Evolutionary conservation across 2,329 filamentous ascomycete genomes (phyloP).

Genomic region (Metarhizium anisopliae): DNA sequence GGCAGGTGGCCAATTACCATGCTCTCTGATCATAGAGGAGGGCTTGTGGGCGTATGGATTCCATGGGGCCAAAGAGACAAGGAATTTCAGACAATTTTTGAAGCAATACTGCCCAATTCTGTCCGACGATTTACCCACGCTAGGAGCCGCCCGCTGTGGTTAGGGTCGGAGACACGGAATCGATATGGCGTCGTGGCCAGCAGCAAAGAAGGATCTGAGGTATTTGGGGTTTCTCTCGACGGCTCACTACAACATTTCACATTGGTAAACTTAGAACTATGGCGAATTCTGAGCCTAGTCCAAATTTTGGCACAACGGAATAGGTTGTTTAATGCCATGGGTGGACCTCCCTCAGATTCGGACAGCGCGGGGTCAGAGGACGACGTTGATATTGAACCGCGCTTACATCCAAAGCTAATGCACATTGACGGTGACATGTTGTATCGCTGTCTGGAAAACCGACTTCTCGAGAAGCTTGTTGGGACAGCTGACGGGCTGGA

Average conservation of each 20-base stretch:
- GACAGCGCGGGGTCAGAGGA: constrained; percentile 15
- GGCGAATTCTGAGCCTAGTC: constrained; percentile 62
- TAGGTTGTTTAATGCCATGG: constrained; percentile 33
- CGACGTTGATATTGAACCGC: constrained; percentile 24
- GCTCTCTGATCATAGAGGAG: constrained; percentile 37
- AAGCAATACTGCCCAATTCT: constrained; percentile 45
- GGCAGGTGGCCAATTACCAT: constrained; percentile 33
- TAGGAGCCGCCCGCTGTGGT: constrained; percentile 44
- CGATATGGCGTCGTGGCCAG: constrained; percentile 35
- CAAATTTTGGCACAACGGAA: constrained; percentile 55
- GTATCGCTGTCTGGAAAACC: constrained; percentile 39
- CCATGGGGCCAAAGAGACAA: constrained; percentile 31
- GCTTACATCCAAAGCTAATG: constrained; percentile 36
- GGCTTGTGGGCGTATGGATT: constrained; percentile 41
- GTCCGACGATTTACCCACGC: constrained; percentile 47
- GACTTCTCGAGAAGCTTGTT: constrained; percentile 35
- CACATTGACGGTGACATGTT: constrained; percentile 63
- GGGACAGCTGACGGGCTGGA: constrained; percentile 20
- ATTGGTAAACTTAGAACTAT: constrained; percentile 51
- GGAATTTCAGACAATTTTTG: constrained; percentile 41
- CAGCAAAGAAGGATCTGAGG: constrained; percentile 36
- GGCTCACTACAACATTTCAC: constrained; percentile 63
- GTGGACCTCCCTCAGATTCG: background rate
- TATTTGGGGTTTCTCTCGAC: constrained; percentile 59
- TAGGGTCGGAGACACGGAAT: constrained; percentile 18